Evolutionary conservation across 2,329 filamentous ascomycete species (phyloP), one percentile per base, ranked within the genome.

Genomic region (Pseudogymnoascus sp.): DNA sequence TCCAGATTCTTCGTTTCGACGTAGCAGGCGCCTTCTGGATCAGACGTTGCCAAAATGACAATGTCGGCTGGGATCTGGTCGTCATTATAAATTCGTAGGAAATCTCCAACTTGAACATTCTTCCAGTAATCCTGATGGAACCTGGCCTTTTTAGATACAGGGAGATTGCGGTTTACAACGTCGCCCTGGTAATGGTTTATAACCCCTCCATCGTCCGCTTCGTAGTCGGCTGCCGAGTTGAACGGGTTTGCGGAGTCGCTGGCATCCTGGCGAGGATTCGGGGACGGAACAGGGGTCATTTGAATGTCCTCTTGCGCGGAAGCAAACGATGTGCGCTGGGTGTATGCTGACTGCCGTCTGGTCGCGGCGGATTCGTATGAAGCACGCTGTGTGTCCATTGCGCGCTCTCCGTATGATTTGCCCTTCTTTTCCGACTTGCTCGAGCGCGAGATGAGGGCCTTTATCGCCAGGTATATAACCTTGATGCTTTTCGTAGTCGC

Each of bases 1-100:
- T 99, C 94, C 79, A 99, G 74, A 73, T 96, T 97, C 79, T 97
- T 99, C 2, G 94, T 99, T 76, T 99, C 94, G 21, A 99, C 89
- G 70, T 97, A 99, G 75, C 94, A 99, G 38, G 91, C 91, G 59
- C 94, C 94, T 69, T 99, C 94, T 0, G 89, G 83, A 69, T 97
- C 94, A 2, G 94, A 96, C 0, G 94, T 97, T 2, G 94, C 90
- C 25, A 99, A 78, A 44, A 99, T 89, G 58, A 97, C 88, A 55
- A 99, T 80, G 75, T 99, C 94, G 58, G 94, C 93, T 1, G 94
- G 95, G 25, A 99, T 85, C 68, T 96, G 92, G 71, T 99, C 94
- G 68, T 96, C 90, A 70, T 95, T 97, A 77, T 97, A 97, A 59
- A 99, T 84, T 67, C 95, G 91, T 61, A 99, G 88, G 75, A 96